Percentiles rank a stretch among this genome's conserved stretches.
Evolutionary conservation across 106 monocot species (phyloP).

Genomic region (Narthecium ossifragum): DNA sequence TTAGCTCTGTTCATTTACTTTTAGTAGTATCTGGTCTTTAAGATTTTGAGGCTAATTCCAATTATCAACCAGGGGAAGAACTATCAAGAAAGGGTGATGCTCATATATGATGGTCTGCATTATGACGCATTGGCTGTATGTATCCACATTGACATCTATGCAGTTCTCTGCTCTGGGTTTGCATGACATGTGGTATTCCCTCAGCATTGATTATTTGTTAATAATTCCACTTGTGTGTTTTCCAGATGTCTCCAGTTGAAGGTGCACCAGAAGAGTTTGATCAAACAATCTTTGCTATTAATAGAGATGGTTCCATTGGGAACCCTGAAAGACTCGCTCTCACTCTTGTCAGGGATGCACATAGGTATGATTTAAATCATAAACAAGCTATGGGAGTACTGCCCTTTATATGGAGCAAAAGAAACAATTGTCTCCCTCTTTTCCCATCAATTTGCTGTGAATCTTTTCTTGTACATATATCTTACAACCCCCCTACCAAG

Average conservation of each 20-base stretch:
- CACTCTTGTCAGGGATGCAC: conserved; percentile 71
- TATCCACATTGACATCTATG: neutral
- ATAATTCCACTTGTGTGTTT: neutral
- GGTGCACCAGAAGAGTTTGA: conserved; percentile 95
- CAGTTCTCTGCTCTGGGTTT: neutral
- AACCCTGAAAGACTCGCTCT: conserved; percentile 58
- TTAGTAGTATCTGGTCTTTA: too few relatives aligned
- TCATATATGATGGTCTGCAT: conserved; percentile 96
- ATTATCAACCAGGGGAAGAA: conserved; percentile 49
- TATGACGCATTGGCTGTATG: conserved; percentile 98
- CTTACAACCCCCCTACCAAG: too few relatives aligned
- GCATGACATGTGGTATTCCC: neutral
- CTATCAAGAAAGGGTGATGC: conserved; percentile 87
- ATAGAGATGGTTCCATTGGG: conserved; percentile 57
- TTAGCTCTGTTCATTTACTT: too few relatives aligned
- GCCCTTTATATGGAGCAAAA: neutral
- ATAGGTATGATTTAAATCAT: conserved; percentile 38
- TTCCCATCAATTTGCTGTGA: neutral
- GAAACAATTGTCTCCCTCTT: neutral
- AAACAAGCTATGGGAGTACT: neutral
- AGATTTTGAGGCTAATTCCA: neutral
- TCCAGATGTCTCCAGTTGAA: conserved; percentile 82
- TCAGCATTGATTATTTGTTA: neutral
- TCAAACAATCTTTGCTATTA: conserved; percentile 82
- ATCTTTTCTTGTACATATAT: neutral